Conservation (phyloP, 768 basidiomycete genomes). For the Panaeolus cyanescens region DNA sequence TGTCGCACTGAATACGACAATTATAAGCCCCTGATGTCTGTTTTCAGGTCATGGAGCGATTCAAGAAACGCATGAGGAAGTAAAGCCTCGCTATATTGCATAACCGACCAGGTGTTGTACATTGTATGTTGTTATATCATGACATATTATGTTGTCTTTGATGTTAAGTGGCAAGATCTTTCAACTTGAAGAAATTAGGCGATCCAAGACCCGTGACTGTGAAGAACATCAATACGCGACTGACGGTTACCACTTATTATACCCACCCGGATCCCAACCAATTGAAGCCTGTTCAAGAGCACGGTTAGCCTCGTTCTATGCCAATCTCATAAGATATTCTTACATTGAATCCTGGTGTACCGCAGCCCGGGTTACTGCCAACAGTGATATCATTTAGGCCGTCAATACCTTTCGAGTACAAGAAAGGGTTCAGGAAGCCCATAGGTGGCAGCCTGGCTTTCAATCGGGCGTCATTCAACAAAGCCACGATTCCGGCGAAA, state of each 20-base stretch:
- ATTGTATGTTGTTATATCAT: slow-evolving; percentile 28
- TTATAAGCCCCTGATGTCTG: slow-evolving; percentile 2
- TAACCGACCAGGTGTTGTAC: slow-evolving; percentile 30
- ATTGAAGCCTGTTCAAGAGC: slow-evolving; percentile 36
- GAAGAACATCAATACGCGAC: neutral
- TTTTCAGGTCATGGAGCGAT: slow-evolving; percentile 87
- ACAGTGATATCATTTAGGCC: slow-evolving; percentile 60
- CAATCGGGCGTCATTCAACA: slow-evolving; percentile 66
- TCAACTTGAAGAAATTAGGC: slow-evolving; percentile 50
- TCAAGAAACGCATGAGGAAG: slow-evolving; percentile 94
- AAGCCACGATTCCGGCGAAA: slow-evolving; percentile 62
- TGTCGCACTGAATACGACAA: slow-evolving; percentile 23
- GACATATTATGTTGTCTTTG: slow-evolving; percentile 30
- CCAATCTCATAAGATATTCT: slow-evolving; percentile 20
- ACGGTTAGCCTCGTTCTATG: neutral
- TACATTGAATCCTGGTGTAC: slow-evolving; percentile 67
- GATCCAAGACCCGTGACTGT: slow-evolving; percentile 59
- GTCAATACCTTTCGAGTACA: slow-evolving; percentile 43
- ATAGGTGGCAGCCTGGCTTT: slow-evolving; percentile 40
- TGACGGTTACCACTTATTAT: neutral
- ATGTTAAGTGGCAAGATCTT: slow-evolving; percentile 30
- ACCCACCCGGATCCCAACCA: slow-evolving; percentile 64
- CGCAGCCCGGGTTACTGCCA: slow-evolving; percentile 62
- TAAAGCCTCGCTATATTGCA: too few relatives aligned
- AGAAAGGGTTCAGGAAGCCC: slow-evolving; percentile 69